Evolutionary conservation across 108 stramenopile species (phyloP).

Genomic region (Nitzschia putrida): DNA sequence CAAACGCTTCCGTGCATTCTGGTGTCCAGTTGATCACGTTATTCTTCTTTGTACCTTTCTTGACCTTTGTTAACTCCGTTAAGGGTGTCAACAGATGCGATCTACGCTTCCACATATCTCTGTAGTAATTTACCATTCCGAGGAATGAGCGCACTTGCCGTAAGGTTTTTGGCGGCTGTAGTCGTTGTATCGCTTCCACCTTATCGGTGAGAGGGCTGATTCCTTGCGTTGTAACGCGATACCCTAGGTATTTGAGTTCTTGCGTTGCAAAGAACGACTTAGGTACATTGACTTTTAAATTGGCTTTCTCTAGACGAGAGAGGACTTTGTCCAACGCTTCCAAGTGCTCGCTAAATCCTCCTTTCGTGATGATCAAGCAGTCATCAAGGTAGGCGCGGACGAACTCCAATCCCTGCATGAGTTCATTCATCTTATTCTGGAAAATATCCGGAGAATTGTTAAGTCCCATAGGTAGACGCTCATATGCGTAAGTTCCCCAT

Average conservation of each 20-base stretch:
- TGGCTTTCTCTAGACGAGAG: slow-evolving; percentile 14
- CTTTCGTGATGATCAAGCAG: slow-evolving; percentile 24
- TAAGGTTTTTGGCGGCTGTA: slow-evolving; percentile 11
- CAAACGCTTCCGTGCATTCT: slow-evolving; percentile 14
- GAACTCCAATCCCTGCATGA: slow-evolving; percentile 27
- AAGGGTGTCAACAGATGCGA: slow-evolving; percentile 36
- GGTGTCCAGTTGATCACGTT: slow-evolving; percentile 3
- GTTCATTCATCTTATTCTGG: slow-evolving; percentile 42
- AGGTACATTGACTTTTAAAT: slow-evolving; percentile 24
- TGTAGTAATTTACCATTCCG: slow-evolving; percentile 51
- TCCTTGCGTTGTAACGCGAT: slow-evolving; percentile 30
- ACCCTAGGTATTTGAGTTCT: slow-evolving; percentile 41
- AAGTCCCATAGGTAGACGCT: slow-evolving; percentile 46
- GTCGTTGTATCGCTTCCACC: slow-evolving; percentile 44
- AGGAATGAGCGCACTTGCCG: slow-evolving; percentile 43
- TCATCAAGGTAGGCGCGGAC: slow-evolving; percentile 36
- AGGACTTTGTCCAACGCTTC: slow-evolving; percentile 25
- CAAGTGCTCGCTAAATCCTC: slow-evolving; percentile 29
- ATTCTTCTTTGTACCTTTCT: too few relatives aligned
- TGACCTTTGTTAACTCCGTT: slow-evolving; percentile 17
- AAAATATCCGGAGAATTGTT: slow-evolving; percentile 37
- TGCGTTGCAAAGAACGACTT: slow-evolving; percentile 21
- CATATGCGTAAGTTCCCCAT: slow-evolving; percentile 48
- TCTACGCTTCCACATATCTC: slow-evolving; percentile 32
- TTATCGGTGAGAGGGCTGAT: slow-evolving; percentile 37